Conservation (phyloP, 306 rosid species). For the Pterocarpus santalinus region DNA sequence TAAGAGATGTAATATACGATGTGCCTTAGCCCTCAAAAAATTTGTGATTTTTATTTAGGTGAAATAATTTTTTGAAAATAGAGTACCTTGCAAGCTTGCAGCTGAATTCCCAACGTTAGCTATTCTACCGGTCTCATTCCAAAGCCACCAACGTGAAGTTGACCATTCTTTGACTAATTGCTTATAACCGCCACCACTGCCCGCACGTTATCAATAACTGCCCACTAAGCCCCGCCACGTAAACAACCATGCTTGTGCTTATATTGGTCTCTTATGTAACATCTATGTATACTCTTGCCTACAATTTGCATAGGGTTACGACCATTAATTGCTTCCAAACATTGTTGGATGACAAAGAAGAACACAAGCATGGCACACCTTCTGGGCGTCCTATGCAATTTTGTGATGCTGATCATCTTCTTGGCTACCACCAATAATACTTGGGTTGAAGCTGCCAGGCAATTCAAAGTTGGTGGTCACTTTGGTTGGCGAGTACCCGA, state of each 20-base stretch:
- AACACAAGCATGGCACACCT: slow-evolving; percentile 47
- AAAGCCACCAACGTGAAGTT: background rate
- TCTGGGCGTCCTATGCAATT: slow-evolving; percentile 17
- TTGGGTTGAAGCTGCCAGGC: slow-evolving; percentile 50
- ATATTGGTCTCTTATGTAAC: background rate
- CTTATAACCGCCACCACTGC: slow-evolving; percentile 21
- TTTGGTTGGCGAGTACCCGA: slow-evolving; percentile 76
- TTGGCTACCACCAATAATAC: slow-evolving; percentile 39
- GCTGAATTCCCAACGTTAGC: background rate
- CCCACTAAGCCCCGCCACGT: slow-evolving; percentile 30
- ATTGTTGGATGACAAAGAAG: background rate
- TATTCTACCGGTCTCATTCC: background rate
- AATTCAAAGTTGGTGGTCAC: slow-evolving; percentile 76
- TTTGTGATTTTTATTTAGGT: background rate
- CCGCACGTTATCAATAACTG: background rate
- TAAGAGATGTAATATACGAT: no score
- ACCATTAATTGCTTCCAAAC: slow-evolving; percentile 3
- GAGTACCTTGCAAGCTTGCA: background rate
- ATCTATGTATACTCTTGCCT: slow-evolving; percentile 5
- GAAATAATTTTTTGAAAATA: no score
- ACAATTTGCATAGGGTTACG: background rate
- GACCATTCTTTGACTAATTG: background rate
- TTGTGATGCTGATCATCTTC: slow-evolving; percentile 29
- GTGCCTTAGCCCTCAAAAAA: background rate
- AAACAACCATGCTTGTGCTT: background rate